These are phyloP conservation scores for Penicillium sp. DNA, from an alignment of 2,329 filamentous ascomycete genomes.

Conservation along the genomic window DNA sequence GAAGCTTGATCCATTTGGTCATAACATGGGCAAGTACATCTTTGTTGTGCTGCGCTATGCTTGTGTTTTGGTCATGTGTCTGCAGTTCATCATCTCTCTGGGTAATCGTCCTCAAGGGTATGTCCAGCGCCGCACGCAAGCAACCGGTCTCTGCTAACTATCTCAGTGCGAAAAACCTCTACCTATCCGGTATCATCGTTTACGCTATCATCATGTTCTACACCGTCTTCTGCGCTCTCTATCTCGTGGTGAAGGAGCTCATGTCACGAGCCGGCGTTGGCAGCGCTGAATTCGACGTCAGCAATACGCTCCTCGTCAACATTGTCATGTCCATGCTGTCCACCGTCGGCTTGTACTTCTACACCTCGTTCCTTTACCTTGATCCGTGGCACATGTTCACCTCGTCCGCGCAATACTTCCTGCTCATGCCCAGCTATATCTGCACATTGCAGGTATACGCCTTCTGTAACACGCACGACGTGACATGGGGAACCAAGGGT, in stretches of 20 bases:
- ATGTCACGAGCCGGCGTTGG: constrained; percentile 49
- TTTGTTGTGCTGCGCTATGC: constrained; percentile 85
- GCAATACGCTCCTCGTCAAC: constrained; percentile 92
- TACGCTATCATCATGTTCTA: constrained; percentile 95
- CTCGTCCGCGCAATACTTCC: constrained; percentile 85
- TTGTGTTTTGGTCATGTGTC: constrained; percentile 82
- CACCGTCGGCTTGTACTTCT: constrained; percentile 89
- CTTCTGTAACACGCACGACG: constrained; percentile 98
- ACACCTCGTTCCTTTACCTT: constrained; percentile 95
- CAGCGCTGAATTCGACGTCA: constrained; percentile 57
- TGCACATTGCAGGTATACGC: constrained; percentile 98
- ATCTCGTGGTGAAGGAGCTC: constrained; percentile 85
- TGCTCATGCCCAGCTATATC: constrained; percentile 89
- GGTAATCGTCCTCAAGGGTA: constrained; percentile 91
- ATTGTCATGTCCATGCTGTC: constrained; percentile 86
- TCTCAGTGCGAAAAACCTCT: constrained; percentile 76
- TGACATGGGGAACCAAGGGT: constrained; percentile 98
- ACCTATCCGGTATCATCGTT: constrained; percentile 82
- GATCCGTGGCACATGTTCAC: constrained; percentile 99
- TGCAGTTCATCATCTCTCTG: constrained; percentile 95
- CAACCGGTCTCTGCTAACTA: constrained; percentile 3
- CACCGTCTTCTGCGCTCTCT: constrained; percentile 85
- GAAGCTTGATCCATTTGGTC: constrained; percentile 84
- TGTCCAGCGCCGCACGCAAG: constrained; percentile 17
- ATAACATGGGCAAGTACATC: constrained; percentile 79